Conservation (phyloP, 331 rosid species). For the Cydonia oblonga region DNA sequence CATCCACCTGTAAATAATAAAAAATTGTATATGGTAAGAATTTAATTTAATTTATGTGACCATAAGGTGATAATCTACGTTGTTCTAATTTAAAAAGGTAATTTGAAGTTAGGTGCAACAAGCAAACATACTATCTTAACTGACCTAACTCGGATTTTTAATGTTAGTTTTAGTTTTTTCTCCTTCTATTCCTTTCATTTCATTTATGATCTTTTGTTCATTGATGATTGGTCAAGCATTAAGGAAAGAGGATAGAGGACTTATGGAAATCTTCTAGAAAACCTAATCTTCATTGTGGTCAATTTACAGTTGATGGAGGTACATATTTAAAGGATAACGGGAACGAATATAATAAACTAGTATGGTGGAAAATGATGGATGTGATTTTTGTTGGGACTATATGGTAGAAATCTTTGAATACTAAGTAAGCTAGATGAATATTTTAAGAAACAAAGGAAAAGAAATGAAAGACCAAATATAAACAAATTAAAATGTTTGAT, state of each 20-base stretch:
- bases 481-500: not conserved
- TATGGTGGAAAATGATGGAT: not conserved
- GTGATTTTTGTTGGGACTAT: not conserved
- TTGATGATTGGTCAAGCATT: not conserved
- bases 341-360: not conserved
- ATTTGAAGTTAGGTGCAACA: too few species aligned
- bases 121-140: not conserved
- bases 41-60: too few species aligned
- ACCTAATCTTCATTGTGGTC: not conserved
- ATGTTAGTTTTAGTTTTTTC: not conserved
- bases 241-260: not conserved
- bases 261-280: not conserved
- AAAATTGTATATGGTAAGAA: not conserved
- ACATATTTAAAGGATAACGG: not conserved
- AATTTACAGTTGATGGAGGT: not conserved
- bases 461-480: not conserved
- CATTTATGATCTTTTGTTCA: not conserved
- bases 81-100: too few species aligned
- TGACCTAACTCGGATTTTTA: not conserved
- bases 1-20: conserved; percentile 49
- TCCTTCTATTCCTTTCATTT: not conserved
- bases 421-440: not conserved
- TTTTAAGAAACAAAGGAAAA: not conserved
- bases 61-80: not conserved
- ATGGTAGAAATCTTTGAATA: not conserved